phyloP scores from a whole-genome alignment of 1,284 basidiomycete species.

The Rhodotorula sp. region DNA sequence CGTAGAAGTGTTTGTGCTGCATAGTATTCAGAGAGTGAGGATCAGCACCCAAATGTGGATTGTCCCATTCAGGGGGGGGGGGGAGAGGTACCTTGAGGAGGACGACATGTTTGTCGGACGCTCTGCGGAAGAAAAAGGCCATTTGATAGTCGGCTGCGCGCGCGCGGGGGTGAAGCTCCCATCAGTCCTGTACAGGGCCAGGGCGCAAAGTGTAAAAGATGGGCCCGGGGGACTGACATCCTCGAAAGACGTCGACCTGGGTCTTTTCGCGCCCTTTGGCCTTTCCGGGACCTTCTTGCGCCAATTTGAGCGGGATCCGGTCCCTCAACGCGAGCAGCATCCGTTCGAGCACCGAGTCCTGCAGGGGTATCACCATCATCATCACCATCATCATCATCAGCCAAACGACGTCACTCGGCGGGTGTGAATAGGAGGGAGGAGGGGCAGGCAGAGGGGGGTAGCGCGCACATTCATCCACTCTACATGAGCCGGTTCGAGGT shows the following conservation, averaged over 20 bases:
- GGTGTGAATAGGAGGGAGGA: background rate
- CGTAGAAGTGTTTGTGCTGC: conserved; percentile 32
- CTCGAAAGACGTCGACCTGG: conserved; percentile 49
- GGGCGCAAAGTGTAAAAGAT: too few species aligned
- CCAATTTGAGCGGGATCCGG: conserved; percentile 48
- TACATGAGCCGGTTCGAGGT: conserved; percentile 51
- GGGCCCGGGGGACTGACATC: conserved; percentile 26
- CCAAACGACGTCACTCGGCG: background rate
- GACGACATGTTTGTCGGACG: conserved; percentile 49
- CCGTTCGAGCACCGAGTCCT: conserved; percentile 41
- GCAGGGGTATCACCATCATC: background rate
- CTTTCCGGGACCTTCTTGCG: conserved; percentile 31
- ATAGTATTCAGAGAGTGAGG: background rate
- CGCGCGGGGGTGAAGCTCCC: background rate
- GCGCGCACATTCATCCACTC: conserved; percentile 50
- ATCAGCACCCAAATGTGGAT: background rate
- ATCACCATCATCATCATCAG: too few species aligned
- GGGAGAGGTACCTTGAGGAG: conserved; percentile 46
- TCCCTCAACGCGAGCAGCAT: conserved; percentile 47
- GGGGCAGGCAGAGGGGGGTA: background rate
- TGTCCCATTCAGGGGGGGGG: background rate
- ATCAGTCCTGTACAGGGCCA: background rate
- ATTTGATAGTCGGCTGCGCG: conserved; percentile 47
- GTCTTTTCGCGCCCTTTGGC: conserved; percentile 41
- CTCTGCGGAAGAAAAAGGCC: conserved; percentile 51